Evolutionary conservation across 306 rosid species (phyloP).

Genomic region (Mucuna pruriens): DNA sequence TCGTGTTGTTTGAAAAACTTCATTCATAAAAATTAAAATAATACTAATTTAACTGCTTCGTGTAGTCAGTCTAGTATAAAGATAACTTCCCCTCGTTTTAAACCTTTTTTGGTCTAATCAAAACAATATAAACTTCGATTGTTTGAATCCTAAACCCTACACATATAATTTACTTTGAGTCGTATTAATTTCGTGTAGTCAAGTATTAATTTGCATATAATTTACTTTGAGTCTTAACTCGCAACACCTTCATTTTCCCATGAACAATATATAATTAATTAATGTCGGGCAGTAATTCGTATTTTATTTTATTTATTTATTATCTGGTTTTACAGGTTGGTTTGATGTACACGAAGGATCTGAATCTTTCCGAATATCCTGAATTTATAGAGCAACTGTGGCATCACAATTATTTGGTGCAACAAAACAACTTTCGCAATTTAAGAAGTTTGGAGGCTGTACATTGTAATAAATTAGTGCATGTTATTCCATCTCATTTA

Average conservation of each 20-base stretch:
- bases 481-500: slow-evolving; percentile 30
- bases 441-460: too few species aligned
- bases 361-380: background rate
- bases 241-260: too few species aligned
- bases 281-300: background rate
- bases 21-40: too few species aligned
- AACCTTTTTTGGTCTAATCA: background rate
- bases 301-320: background rate
- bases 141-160: too few species aligned
- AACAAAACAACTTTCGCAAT: background rate
- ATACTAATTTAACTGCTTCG: background rate
- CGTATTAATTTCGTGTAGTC: too few species aligned
- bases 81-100: background rate
- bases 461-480: background rate
- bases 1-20: too few species aligned
- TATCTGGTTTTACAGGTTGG: background rate
- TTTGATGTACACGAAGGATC: background rate
- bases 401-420: background rate
- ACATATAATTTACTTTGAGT: too few species aligned
- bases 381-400: background rate
- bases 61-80: background rate
- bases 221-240: background rate
- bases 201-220: too few species aligned
- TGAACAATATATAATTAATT: too few species aligned
- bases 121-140: background rate